Evolutionary conservation across 176 grass and related monocot species (phyloP).

Genomic region (Eragrostis nindensis): DNA sequence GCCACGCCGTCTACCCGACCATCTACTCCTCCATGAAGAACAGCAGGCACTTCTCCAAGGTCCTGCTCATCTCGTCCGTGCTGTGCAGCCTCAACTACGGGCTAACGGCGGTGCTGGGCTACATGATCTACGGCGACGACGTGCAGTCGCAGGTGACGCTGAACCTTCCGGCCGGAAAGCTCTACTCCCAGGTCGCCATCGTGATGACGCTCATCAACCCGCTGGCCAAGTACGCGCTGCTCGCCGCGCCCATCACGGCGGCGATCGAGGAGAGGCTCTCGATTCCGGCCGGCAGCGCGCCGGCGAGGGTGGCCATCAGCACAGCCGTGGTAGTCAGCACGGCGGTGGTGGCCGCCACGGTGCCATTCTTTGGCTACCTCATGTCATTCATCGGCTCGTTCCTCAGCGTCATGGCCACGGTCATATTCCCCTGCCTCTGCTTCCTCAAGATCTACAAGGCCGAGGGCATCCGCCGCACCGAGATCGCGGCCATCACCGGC

Average conservation of each 20-base stretch:
- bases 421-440: slow-evolving; percentile 61
- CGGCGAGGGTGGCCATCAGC: slow-evolving; percentile 40
- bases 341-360: slow-evolving; percentile 38
- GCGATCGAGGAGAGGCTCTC: slow-evolving; percentile 48
- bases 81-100: slow-evolving; percentile 58
- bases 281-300: not conserved
- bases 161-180: slow-evolving; percentile 54
- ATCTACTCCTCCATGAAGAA: slow-evolving; percentile 61
- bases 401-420: slow-evolving; percentile 48
- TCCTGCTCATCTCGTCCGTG: slow-evolving; percentile 46
- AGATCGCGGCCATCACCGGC: slow-evolving; percentile 33
- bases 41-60: slow-evolving; percentile 53
- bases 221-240: slow-evolving; percentile 53
- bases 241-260: slow-evolving; percentile 49
- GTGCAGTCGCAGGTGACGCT: slow-evolving; percentile 61
- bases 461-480: not conserved
- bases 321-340: slow-evolving; percentile 50
- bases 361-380: slow-evolving; percentile 68
- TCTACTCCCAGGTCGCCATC: slow-evolving; percentile 62
- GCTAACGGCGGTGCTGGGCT: slow-evolving; percentile 57
- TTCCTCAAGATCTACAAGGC: slow-evolving; percentile 59
- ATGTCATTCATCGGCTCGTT: slow-evolving; percentile 63
- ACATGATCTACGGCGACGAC: slow-evolving; percentile 59
- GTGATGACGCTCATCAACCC: slow-evolving; percentile 62
- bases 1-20: slow-evolving; percentile 67